Evolutionary conservation across 2,329 filamentous ascomycete species (phyloP), one percentile per base, ranked within the genome.

Genomic region (Talaromyces islandicus): DNA sequence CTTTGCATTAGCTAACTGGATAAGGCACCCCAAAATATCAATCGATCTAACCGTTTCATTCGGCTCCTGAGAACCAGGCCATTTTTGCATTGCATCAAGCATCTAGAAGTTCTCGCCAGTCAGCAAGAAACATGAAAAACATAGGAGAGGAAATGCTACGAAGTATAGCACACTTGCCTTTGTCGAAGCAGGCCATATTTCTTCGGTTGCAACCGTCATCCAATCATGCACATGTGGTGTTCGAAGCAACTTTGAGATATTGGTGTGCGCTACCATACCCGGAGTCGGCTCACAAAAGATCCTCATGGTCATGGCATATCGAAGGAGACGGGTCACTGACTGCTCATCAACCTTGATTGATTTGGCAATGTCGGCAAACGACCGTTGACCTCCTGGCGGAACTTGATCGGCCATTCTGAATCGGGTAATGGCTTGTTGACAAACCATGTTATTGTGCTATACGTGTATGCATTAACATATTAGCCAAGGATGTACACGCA

Each of bases 181-280:
- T 11, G 12, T 41, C 19, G 53, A 2, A 2, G 32, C 4, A 14
- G 53, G 53, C 53, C 53, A 55, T 4, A 41, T 38, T 5, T 38
- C 32, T 55, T 55, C 53, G 17, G 17, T 5, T 12, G 12, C 30
- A 25, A 55, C 30, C n/a, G 30, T 17, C 32, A 55, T 55, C 30
- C 30, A 55, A 19, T 38, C 53, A 25, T 29, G 30, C 24, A 41
- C 19, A 38, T 27, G 10, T 11, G 3, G 30, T 29, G 19, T 27
- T 41, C 32, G 30, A 24, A 55, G 25, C 53, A 55, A 7, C 24
- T 55, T 55, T n/a, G 53, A 55, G 4, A 41, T 25, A 27, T 43
- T 55, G 14, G 53, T 55, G 29, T 55, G 53, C 7, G 53, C 53
- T 17, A 55, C 53, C 53, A 55, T 55, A 14, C 32, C 53, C 30